Percentiles rank a stretch among this genome's conserved stretches.
Evolutionary conservation across 2,329 filamentous ascomycete genomes (phyloP).

Genomic region (Daldinia sp.): DNA sequence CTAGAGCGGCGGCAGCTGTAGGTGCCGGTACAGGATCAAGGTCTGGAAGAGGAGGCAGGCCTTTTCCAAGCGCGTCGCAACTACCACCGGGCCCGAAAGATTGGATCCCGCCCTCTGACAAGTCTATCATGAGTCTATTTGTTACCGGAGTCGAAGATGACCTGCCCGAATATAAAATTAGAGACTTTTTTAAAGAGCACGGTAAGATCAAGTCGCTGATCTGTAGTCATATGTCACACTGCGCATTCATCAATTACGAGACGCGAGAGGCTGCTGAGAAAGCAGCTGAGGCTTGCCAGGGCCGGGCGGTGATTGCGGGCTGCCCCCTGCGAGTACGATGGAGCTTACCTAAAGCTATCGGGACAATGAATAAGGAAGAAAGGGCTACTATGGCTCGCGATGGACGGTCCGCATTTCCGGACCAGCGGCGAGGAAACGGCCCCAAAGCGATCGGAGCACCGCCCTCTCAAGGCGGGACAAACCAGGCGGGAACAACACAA

Average conservation of each 20-base stretch:
- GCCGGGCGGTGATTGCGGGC: constrained; percentile 87
- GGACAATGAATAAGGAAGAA: constrained; percentile 89
- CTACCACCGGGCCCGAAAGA: constrained; percentile 84
- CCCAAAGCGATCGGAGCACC: constrained; percentile 47
- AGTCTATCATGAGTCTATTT: constrained; percentile 90
- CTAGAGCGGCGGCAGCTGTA: constrained; percentile 58
- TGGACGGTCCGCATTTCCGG: constrained; percentile 66
- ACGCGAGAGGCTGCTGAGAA: constrained; percentile 84
- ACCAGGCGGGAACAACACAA: constrained; percentile 38
- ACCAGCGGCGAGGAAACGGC: constrained; percentile 51
- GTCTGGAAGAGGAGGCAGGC: constrained; percentile 59
- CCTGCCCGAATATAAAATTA: constrained; percentile 88
- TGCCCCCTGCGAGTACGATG: constrained; percentile 90
- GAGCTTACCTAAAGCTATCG: constrained; percentile 91
- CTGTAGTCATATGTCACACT: constrained; percentile 96
- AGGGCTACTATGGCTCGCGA: constrained; percentile 82
- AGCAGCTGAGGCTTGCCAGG: constrained; percentile 84
- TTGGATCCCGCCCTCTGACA: constrained; percentile 83
- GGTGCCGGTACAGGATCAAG: constrained; percentile 57
- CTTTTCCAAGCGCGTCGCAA: constrained; percentile 75
- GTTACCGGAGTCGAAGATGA: constrained; percentile 96
- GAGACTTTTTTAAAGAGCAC: constrained; percentile 87
- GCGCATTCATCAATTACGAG: constrained; percentile 94
- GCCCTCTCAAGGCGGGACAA: constrained; percentile 43
- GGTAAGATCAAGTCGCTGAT: constrained; percentile 92